phyloP scores from a whole-genome alignment of 2,329 filamentous ascomycete genomes.

The Pseudogymnoascus sp. region DNA sequence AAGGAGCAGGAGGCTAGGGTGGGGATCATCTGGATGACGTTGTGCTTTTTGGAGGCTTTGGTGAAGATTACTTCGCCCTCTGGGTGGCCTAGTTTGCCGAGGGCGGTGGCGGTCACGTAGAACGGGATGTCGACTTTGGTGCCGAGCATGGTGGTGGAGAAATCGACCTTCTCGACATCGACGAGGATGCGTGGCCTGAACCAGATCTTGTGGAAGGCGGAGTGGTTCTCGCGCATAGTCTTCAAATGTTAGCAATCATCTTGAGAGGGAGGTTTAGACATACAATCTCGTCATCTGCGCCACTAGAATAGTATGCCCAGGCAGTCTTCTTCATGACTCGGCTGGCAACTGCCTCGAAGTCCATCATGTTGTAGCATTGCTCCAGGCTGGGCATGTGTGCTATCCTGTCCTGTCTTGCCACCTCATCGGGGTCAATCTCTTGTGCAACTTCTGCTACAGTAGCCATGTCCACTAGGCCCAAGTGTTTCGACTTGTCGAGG shows the following conservation, averaged over 20 bases:
- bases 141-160: conserved; percentile 88
- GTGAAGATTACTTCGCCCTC: conserved; percentile 93
- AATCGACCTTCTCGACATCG: conserved; percentile 80
- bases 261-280: conserved; percentile 21
- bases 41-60: conserved; percentile 71
- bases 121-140: conserved; percentile 77
- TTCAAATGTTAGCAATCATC: conserved; percentile 30
- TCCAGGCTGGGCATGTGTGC: conserved; percentile 68
- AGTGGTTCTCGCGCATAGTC: conserved; percentile 93
- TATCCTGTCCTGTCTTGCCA: conserved; percentile 64
- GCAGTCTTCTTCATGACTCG: conserved; percentile 90
- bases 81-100: conserved; percentile 87
- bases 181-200: conserved; percentile 85
- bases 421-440: conserved; percentile 61
- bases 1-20: conserved; percentile 95
- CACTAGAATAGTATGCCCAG: conserved; percentile 96
- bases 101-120: conserved; percentile 91
- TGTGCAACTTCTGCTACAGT: conserved; percentile 63
- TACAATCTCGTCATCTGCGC: conserved; percentile 81
- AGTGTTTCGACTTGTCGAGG: conserved; percentile 74
- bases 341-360: conserved; percentile 90
- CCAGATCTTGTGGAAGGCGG: conserved; percentile 93
- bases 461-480: conserved; percentile 81
- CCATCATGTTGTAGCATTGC: conserved; percentile 87
- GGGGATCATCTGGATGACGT: conserved; percentile 96